A percentile compares a stretch with the other conserved stretches of the same genome.
Evolutionary conservation across 1,284 basidiomycete species (phyloP).

Genomic region (Cutaneotrichosporon curvatum): DNA sequence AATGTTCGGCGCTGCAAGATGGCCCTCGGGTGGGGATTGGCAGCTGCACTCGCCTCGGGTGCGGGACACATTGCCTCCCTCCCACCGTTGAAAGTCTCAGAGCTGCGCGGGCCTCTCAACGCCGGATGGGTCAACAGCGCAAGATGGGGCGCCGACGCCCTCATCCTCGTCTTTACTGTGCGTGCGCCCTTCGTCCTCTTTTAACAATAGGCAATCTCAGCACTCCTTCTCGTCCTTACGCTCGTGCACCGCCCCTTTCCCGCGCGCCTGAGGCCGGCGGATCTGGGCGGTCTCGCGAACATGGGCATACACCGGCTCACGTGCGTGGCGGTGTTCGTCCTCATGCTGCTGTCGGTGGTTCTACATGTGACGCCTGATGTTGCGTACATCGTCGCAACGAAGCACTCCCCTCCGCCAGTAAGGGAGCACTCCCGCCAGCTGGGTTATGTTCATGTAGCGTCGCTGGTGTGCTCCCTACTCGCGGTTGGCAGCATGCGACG

Average conservation of each 20-base stretch:
- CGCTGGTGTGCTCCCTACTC: not conserved
- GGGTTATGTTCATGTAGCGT: conserved; percentile 6
- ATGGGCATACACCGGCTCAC: conserved; percentile 11
- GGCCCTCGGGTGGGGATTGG: not conserved
- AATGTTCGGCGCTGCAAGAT: conserved; percentile 11
- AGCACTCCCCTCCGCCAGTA: conserved; percentile 4
- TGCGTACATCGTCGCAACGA: conserved; percentile 24
- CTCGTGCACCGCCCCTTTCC: conserved; percentile 29
- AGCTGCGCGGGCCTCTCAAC: no score
- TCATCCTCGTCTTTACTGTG: conserved; percentile 4
- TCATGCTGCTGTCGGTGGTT: not conserved
- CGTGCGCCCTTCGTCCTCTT: not conserved
- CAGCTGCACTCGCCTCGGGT: not conserved
- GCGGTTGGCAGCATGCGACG: conserved; percentile 32
- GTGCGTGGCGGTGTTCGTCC: conserved; percentile 10
- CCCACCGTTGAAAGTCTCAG: not conserved
- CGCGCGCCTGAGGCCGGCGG: conserved; percentile 7
- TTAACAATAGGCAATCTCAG: conserved; percentile 5
- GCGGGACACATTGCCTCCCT: not conserved
- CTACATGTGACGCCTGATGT: conserved; percentile 22
- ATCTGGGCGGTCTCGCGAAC: conserved; percentile 14
- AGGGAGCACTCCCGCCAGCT: conserved; percentile 3
- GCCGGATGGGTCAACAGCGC: conserved; percentile 1
- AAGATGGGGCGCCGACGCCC: conserved; percentile 1
- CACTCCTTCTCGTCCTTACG: conserved; percentile 5